Conservation (phyloP, 2,329 filamentous ascomycete genomes). For the Hypoxylon sp. region DNA sequence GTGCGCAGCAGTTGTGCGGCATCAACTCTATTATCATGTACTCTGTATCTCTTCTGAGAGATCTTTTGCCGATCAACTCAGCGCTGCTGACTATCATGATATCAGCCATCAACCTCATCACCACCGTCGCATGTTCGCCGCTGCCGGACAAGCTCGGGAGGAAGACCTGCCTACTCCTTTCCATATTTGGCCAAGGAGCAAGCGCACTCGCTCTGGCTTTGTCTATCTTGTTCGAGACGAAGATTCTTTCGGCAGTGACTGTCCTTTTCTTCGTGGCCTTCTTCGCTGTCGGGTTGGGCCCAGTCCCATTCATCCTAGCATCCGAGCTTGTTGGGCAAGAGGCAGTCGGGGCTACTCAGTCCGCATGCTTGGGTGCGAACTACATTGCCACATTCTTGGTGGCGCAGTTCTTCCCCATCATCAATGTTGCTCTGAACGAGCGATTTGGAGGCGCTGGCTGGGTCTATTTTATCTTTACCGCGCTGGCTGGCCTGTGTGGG, state of each 20-base stretch:
- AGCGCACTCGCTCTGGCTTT: constrained; percentile 84
- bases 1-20: constrained; percentile 91
- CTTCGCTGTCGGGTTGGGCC: constrained; percentile 91
- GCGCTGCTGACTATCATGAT: constrained; percentile 89
- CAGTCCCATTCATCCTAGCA: constrained; percentile 93
- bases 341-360: constrained; percentile 92
- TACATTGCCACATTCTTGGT: constrained; percentile 93
- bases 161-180: constrained; percentile 86
- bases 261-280: constrained; percentile 89
- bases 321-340: constrained; percentile 92
- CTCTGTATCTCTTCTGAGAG: constrained; percentile 88
- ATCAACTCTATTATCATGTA: constrained; percentile 99
- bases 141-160: constrained; percentile 90
- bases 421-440: constrained; percentile 80
- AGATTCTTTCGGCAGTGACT: constrained; percentile 83
- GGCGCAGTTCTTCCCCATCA: constrained; percentile 92
- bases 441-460: constrained; percentile 78
- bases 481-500: constrained; percentile 76
- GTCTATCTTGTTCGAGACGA: constrained; percentile 80
- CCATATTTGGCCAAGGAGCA: constrained; percentile 85
- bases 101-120: constrained; percentile 86
- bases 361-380: constrained; percentile 87
- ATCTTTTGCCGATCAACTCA: constrained; percentile 84
- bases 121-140: constrained; percentile 85
- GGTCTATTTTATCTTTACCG: constrained; percentile 94